Evolutionary conservation across 805 yeast genomes (phyloP).

Genomic region (Hanseniaspora lindneri): DNA sequence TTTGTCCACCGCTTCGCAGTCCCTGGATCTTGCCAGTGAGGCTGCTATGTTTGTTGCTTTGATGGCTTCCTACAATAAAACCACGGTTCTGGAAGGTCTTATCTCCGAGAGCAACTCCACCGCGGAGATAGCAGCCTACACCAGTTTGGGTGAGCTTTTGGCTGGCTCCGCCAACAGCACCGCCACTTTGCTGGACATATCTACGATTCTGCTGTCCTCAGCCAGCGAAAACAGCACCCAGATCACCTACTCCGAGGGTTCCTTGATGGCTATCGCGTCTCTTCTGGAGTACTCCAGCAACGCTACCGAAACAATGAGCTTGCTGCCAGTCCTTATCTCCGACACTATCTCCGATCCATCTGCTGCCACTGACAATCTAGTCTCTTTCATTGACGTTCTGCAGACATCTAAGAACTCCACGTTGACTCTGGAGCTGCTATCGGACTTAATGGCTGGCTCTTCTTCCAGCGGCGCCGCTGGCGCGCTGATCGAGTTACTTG

Average conservation of each 20-base stretch:
- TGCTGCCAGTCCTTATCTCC: conserved; percentile 20
- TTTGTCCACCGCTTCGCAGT: conserved; percentile 10
- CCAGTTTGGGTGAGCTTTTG: conserved; percentile 10
- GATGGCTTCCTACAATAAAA: conserved; percentile 17
- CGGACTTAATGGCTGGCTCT: not conserved
- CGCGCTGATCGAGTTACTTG: conserved; percentile 12
- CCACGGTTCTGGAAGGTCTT: conserved; percentile 21
- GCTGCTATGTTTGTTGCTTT: conserved; percentile 13
- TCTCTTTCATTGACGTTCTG: conserved; percentile 20
- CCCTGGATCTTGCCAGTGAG: conserved; percentile 9
- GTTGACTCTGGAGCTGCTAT: conserved; percentile 20
- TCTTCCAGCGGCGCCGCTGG: conserved; percentile 1
- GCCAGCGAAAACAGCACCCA: conserved; percentile 21
- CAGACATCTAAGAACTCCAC: conserved; percentile 21
- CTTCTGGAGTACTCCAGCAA: conserved; percentile 22
- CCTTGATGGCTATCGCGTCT: conserved; percentile 22
- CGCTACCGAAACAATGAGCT: conserved; percentile 20
- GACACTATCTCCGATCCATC: conserved; percentile 22
- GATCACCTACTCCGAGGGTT: conserved; percentile 18
- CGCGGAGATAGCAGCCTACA: conserved; percentile 14
- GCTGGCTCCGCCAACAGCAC: conserved; percentile 19
- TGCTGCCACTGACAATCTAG: conserved; percentile 22
- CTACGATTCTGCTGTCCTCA: conserved; percentile 21
- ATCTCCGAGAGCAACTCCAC: conserved; percentile 19
- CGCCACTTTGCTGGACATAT: conserved; percentile 22